Evolutionary conservation across 768 basidiomycete genomes (phyloP).

Genomic region (Mycena epipterygia): DNA sequence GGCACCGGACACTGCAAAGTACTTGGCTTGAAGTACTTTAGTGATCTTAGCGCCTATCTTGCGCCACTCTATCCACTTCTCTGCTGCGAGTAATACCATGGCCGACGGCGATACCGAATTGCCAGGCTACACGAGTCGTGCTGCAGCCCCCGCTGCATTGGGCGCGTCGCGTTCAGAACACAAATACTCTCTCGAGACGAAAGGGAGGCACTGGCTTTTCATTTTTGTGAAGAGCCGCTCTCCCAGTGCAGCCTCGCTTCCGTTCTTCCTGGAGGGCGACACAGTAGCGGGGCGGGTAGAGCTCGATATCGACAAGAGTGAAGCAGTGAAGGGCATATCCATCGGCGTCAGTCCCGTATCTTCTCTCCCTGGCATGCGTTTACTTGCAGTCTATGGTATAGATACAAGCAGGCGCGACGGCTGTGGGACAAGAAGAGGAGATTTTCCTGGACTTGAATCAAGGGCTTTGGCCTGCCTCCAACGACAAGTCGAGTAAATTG

Average conservation of each 20-base stretch:
- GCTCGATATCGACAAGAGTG: conserved; percentile 63
- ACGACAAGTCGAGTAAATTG: conserved; percentile 50
- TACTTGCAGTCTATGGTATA: conserved; percentile 39
- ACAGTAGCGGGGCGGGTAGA: conserved; percentile 64
- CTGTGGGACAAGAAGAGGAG: conserved; percentile 69
- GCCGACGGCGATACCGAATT: conserved; percentile 24
- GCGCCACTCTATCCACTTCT: not conserved
- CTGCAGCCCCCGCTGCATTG: not conserved
- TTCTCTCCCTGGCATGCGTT: not conserved
- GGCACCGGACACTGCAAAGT: no score
- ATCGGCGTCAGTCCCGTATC: conserved; percentile 54
- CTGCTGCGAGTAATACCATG: conserved; percentile 27
- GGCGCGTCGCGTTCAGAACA: conserved; percentile 47
- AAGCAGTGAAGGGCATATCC: conserved; percentile 62
- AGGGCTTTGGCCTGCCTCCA: conserved; percentile 56
- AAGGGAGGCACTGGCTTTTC: conserved; percentile 63
- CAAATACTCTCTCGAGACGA: conserved; percentile 56
- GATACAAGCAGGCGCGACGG: conserved; percentile 63
- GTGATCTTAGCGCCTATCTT: no score
- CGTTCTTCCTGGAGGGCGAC: conserved; percentile 64
- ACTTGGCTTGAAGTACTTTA: no score
- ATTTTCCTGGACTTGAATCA: conserved; percentile 59
- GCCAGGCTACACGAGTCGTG: conserved; percentile 36
- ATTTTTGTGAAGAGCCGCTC: conserved; percentile 65
- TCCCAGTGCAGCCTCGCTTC: conserved; percentile 51